Conservation (phyloP, 129 eudicot genomes). For the Escallonia rubra region DNA sequence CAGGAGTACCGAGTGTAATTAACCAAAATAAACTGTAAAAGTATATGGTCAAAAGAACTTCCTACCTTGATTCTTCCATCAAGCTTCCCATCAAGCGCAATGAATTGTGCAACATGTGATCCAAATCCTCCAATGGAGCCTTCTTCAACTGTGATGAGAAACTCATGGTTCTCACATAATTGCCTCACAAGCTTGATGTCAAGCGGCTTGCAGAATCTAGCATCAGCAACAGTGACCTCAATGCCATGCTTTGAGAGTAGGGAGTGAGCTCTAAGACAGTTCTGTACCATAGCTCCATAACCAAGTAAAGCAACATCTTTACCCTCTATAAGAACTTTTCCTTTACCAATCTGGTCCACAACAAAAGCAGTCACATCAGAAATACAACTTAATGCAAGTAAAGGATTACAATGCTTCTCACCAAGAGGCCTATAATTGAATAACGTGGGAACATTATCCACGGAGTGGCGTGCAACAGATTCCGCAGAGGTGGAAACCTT, state of each 20-base stretch:
- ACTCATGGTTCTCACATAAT: conserved; percentile 69
- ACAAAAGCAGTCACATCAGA: not conserved
- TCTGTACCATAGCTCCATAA: conserved; percentile 91
- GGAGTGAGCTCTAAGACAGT: conserved; percentile 82
- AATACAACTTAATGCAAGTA: not conserved
- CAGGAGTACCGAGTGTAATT: too few relatives aligned
- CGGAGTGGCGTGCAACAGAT: too few relatives aligned
- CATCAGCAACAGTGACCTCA: conserved; percentile 89
- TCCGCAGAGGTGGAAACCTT: too few relatives aligned
- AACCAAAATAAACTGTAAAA: too few relatives aligned
- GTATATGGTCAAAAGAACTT: not conserved
- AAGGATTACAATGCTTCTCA: not conserved
- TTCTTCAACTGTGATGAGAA: conserved; percentile 87
- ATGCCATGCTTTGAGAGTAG: conserved; percentile 82
- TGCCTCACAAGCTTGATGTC: conserved; percentile 71
- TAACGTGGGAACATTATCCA: too few relatives aligned
- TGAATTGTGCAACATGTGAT: conserved; percentile 87
- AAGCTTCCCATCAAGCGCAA: conserved; percentile 84
- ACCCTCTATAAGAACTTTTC: conserved; percentile 68
- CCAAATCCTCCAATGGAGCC: conserved; percentile 94
- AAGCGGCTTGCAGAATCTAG: conserved; percentile 95
- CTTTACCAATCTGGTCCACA: conserved; percentile 67
- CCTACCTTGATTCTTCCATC: conserved; percentile 80
- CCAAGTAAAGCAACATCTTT: conserved; percentile 80
- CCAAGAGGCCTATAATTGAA: too few relatives aligned